Evolutionary conservation across 495 filamentous ascomycete genomes (phyloP).

Genomic region (Podospora tetraspora): DNA sequence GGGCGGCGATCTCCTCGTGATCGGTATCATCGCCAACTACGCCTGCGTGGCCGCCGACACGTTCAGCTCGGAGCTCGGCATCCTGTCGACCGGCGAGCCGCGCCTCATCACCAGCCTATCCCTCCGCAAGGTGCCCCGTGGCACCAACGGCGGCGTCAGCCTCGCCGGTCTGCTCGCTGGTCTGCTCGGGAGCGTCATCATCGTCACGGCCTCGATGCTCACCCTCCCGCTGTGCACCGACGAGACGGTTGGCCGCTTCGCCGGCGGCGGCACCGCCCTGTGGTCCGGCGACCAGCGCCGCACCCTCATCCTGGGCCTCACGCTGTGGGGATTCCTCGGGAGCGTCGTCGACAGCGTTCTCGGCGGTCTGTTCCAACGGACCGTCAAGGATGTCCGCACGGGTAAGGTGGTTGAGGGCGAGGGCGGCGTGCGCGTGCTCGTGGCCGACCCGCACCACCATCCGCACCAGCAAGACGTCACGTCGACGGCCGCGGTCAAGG

Average conservation of each 20-base stretch:
- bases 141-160: slow-evolving; percentile 91
- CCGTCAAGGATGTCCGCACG: slow-evolving; percentile 73
- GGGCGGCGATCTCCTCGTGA: slow-evolving; percentile 51
- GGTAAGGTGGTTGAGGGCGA: slow-evolving; percentile 87
- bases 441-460: slow-evolving; percentile 22
- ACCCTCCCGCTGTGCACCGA: slow-evolving; percentile 64
- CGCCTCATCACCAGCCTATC: slow-evolving; percentile 81
- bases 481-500: slow-evolving; percentile 35
- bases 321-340: slow-evolving; percentile 67
- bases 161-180: slow-evolving; percentile 66
- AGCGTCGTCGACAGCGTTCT: slow-evolving; percentile 82
- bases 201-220: slow-evolving; percentile 59
- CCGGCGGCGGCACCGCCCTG: slow-evolving; percentile 31
- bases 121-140: slow-evolving; percentile 70
- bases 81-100: slow-evolving; percentile 69
- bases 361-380: slow-evolving; percentile 79
- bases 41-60: slow-evolving; percentile 89
- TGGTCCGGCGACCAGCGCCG: slow-evolving; percentile 47
- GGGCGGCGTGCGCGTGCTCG: slow-evolving; percentile 70
- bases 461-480: slow-evolving; percentile 16
- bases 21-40: slow-evolving; percentile 69
- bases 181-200: slow-evolving; percentile 63
- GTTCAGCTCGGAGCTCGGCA: slow-evolving; percentile 92
- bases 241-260: slow-evolving; percentile 27
- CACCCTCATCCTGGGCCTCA: slow-evolving; percentile 56